phyloP scores from a whole-genome alignment of 768 basidiomycete species.

The Terana coerulea region DNA sequence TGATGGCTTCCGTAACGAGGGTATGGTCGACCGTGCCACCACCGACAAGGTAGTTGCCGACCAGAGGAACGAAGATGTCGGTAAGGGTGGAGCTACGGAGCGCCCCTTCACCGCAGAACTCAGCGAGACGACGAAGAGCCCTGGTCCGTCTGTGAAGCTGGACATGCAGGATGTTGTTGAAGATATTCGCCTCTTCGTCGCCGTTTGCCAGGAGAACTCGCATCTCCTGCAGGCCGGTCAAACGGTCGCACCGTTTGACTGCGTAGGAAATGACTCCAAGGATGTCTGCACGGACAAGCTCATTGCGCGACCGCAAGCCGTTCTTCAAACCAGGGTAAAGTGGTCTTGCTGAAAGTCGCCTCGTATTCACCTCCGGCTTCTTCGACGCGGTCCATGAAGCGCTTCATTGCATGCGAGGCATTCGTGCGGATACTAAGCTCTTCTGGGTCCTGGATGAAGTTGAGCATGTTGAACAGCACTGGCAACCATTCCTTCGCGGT shows the following conservation, averaged over 20 bases:
- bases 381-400: conserved; percentile 67
- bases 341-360: conserved; percentile 52
- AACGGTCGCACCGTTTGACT: conserved; percentile 56
- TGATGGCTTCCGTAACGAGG: conserved; percentile 86
- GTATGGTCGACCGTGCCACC: conserved; percentile 71
- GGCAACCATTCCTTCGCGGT: conserved; percentile 66
- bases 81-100: conserved; percentile 67
- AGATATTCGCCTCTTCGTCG: conserved; percentile 94
- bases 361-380: conserved; percentile 43
- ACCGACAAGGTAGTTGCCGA: conserved; percentile 73
- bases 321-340: conserved; percentile 80
- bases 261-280: conserved; percentile 76
- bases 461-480: conserved; percentile 75
- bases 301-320: conserved; percentile 72
- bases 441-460: conserved; percentile 84
- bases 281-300: conserved; percentile 83
- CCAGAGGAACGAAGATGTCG: conserved; percentile 84
- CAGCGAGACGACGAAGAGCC: conserved; percentile 81
- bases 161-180: conserved; percentile 93
- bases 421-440: conserved; percentile 85
- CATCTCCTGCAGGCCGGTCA: conserved; percentile 74
- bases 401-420: conserved; percentile 70
- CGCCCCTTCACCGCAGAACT: conserved; percentile 62
- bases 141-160: conserved; percentile 87
- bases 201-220: conserved; percentile 75